Evolutionary conservation across 148 eudicot genomes (phyloP).

Genomic region (Rhododendron vialii): DNA sequence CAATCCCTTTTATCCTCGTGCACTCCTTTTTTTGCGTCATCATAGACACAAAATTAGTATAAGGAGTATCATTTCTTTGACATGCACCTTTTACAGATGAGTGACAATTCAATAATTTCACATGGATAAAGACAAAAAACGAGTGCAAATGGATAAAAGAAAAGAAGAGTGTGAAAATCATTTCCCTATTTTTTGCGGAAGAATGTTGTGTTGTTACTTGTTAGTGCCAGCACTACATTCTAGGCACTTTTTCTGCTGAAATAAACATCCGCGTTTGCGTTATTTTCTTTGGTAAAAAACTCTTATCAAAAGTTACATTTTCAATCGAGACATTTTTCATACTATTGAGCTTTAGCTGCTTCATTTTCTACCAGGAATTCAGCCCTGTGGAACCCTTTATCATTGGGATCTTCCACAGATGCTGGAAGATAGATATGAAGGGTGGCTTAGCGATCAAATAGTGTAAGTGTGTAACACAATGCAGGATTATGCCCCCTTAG

Average conservation of each 20-base stretch:
- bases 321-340: background rate
- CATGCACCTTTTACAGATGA: background rate
- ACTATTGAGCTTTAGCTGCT: background rate
- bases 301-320: background rate
- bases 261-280: background rate
- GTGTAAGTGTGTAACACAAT: constrained; percentile 41
- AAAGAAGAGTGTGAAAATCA: background rate
- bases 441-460: constrained; percentile 66
- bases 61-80: background rate
- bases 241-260: background rate
- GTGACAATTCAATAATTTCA: background rate
- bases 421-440: constrained; percentile 83
- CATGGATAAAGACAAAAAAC: too few species aligned
- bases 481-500: background rate
- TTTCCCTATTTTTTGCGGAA: background rate
- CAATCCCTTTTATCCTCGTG: background rate
- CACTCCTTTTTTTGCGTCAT: background rate
- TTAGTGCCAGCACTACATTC: background rate
- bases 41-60: background rate
- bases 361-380: constrained; percentile 55
- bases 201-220: background rate
- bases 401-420: constrained; percentile 99
- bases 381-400: constrained; percentile 81
- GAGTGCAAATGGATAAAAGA: too few species aligned
- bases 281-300: background rate